Evolutionary conservation across 306 rosid species (phyloP).

Genomic region (Lagenaria siceraria): DNA sequence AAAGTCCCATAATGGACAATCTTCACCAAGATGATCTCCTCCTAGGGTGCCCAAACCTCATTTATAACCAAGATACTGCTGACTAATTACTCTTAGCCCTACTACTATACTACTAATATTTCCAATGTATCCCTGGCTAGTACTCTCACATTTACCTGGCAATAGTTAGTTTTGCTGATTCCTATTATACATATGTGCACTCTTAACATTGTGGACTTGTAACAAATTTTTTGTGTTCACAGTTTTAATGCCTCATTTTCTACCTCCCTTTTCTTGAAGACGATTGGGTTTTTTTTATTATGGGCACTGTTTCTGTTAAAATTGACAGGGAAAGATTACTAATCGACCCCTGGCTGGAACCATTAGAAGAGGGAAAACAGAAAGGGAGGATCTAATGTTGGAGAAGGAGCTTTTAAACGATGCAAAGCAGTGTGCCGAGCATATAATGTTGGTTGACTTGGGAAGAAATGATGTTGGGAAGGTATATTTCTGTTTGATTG

Average conservation of each 20-base stretch:
- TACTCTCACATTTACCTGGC: too few relatives aligned
- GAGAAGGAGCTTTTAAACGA: constrained; percentile 75
- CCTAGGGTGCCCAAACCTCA: too few relatives aligned
- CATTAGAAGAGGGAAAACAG: constrained; percentile 82
- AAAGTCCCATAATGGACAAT: too few relatives aligned
- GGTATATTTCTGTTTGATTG: constrained; percentile 32
- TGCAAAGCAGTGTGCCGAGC: constrained; percentile 89
- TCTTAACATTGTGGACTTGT: neutral
- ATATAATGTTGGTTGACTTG: constrained; percentile 86
- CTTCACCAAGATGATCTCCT: too few relatives aligned
- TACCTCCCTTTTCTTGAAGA: neutral
- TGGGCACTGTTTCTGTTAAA: constrained; percentile 14
- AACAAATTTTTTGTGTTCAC: neutral
- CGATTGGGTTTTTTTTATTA: neutral
- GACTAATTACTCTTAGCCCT: too few relatives aligned
- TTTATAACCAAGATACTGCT: too few relatives aligned
- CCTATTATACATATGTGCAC: neutral
- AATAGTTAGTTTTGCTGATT: neutral
- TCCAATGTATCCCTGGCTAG: too few relatives aligned
- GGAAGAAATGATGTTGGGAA: constrained; percentile 97
- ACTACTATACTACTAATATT: too few relatives aligned
- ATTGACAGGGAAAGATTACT: constrained; percentile 49
- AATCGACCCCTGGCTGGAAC: constrained; percentile 99
- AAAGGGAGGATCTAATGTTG: constrained; percentile 63
- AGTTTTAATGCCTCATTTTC: neutral